Conservation (phyloP, 2,329 filamentous ascomycete species). For the Arthroderma uncinatum region DNA sequence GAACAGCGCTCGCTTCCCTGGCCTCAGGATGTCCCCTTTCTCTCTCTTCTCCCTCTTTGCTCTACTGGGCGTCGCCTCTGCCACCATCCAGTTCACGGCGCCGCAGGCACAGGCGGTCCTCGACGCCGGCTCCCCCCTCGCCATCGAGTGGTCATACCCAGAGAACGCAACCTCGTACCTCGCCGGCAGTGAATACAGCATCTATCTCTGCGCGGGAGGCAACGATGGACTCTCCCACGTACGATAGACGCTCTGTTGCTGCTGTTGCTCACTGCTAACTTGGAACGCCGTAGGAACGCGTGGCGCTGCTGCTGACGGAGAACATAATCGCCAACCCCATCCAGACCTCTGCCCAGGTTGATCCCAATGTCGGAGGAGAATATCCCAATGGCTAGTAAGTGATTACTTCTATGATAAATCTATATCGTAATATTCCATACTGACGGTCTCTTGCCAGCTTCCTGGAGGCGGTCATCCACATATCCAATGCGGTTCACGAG, state of each 20-base stretch:
- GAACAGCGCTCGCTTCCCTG: not conserved
- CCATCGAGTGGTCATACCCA: constrained; percentile 47
- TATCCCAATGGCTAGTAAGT: constrained; percentile 48
- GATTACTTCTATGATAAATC: not conserved
- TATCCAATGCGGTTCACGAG: constrained; percentile 44
- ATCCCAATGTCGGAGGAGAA: constrained; percentile 33
- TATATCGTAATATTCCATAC: not conserved
- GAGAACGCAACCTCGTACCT: constrained; percentile 40
- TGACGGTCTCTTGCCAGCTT: constrained; percentile 34
- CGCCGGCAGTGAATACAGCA: constrained; percentile 44
- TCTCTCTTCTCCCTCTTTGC: not conserved
- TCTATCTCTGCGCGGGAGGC: constrained; percentile 52
- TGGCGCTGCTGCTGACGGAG: constrained; percentile 31
- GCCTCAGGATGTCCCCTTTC: constrained; percentile 6
- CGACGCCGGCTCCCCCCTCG: constrained; percentile 41
- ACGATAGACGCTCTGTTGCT: constrained; percentile 13
- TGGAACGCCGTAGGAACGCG: constrained; percentile 27
- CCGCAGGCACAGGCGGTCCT: constrained; percentile 43
- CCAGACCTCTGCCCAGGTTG: constrained; percentile 36
- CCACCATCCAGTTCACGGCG: constrained; percentile 44
- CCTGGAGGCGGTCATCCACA: constrained; percentile 47
- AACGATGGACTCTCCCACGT: constrained; percentile 42
- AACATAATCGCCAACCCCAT: constrained; percentile 32
- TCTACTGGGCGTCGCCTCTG: constrained; percentile 25
- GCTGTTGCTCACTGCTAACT: not conserved